Evolutionary conservation across 495 filamentous ascomycete genomes (phyloP).

Genomic region (Penicillium subrubescens): DNA sequence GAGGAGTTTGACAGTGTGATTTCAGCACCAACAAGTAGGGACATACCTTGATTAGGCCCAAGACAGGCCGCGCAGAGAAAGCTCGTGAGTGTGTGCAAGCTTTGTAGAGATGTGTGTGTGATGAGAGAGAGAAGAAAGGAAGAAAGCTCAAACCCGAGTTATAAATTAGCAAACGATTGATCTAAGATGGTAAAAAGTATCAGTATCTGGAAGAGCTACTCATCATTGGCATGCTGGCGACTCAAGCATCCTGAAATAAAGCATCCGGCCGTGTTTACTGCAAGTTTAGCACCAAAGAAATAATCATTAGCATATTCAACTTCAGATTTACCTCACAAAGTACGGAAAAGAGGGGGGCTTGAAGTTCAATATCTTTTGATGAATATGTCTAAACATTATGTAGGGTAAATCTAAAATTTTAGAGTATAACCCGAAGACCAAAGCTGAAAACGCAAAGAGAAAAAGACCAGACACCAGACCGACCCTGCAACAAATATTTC

Average conservation of each 20-base stretch:
- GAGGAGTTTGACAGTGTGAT: neutral
- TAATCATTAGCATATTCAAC: neutral
- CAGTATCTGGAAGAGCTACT: neutral
- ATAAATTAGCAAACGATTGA: neutral
- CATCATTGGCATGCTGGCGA: neutral
- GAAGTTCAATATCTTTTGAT: constrained; percentile 15
- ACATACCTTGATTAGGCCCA: constrained; percentile 8
- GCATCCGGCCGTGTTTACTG: neutral
- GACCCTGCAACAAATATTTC: constrained; percentile 24
- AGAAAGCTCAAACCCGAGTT: neutral
- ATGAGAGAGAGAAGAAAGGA: neutral
- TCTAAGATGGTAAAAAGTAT: neutral
- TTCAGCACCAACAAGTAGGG: neutral
- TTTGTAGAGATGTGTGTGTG: neutral
- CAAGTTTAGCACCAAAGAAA: neutral
- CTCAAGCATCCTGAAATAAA: neutral
- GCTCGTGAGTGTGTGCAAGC: neutral
- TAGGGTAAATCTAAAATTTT: constrained; percentile 33
- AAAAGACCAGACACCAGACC: constrained; percentile 30
- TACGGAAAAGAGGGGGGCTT: neutral
- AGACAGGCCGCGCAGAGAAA: constrained; percentile 1
- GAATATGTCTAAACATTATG: constrained; percentile 29
- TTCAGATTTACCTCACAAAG: neutral
- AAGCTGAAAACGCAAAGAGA: constrained; percentile 9
- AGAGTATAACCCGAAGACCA: constrained; percentile 16